phyloP scores from a whole-genome alignment of 257 asterid species.

The Solanum bulbocastanum region DNA sequence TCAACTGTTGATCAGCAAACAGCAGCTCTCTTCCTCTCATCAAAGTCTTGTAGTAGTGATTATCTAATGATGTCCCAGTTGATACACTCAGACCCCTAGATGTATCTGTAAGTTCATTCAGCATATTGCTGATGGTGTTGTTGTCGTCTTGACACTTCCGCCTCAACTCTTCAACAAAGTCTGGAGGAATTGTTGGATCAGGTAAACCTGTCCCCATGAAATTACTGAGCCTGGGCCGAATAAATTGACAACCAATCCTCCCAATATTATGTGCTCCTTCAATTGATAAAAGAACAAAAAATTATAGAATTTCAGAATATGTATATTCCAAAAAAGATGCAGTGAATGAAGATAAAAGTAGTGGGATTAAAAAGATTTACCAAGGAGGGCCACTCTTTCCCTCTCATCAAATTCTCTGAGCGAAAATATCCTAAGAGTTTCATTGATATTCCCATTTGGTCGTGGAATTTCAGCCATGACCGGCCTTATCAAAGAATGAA shows the following conservation, averaged over 20 bases:
- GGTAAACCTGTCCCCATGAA: no score
- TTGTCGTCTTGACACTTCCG: no score
- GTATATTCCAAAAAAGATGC: neutral
- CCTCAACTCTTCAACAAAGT: no score
- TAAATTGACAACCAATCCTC: no score
- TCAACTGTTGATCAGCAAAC: constrained; percentile 24
- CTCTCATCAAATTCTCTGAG: no score
- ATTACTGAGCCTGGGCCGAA: no score
- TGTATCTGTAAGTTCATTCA: neutral
- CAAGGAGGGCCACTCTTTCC: no score
- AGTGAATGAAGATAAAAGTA: neutral
- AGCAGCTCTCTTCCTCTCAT: constrained; percentile 17
- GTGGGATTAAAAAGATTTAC: neutral
- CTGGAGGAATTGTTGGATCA: no score
- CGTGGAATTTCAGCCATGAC: constrained; percentile 12
- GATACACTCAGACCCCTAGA: neutral
- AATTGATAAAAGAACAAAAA: no score
- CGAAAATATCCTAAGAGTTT: neutral
- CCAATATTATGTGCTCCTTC: no score
- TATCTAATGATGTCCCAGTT: constrained; percentile 5
- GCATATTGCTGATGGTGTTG: no score
- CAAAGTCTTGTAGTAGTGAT: constrained; percentile 13
- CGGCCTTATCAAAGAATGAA: constrained; percentile 10
- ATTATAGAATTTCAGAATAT: no score
- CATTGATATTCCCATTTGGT: constrained; percentile 11